A percentile compares a stretch with the other conserved stretches of the same genome.
Evolutionary conservation across 768 basidiomycete species (phyloP).

Genomic region (Kwoniella dejecticola): DNA sequence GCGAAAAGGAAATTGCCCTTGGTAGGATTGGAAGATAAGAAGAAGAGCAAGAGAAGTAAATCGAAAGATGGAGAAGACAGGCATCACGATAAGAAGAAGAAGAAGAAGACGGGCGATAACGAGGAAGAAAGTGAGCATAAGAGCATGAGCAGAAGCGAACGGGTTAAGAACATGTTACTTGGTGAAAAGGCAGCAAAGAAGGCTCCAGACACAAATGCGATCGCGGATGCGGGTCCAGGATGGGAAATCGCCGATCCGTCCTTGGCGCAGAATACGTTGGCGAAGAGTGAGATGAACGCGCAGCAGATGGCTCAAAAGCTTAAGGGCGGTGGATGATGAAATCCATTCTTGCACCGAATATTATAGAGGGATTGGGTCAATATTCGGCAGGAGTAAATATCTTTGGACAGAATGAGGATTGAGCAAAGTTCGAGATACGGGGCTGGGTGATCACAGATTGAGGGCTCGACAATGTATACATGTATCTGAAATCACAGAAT

Average conservation of each 20-base stretch:
- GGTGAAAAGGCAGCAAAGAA: constrained; percentile 5
- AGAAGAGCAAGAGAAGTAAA: background rate
- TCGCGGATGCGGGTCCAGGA: background rate
- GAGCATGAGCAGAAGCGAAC: background rate
- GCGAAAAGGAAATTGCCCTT: constrained; percentile 9
- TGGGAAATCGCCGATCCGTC: constrained; percentile 23
- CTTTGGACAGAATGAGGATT: no score
- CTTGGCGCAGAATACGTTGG: constrained; percentile 18
- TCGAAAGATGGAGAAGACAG: constrained; percentile 1
- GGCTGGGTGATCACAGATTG: no score
- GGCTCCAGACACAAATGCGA: background rate
- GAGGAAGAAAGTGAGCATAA: constrained; percentile 2
- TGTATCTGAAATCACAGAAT: no score
- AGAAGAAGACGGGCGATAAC: background rate
- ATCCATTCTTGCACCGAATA: no score
- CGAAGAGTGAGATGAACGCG: constrained; percentile 11
- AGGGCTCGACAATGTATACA: no score
- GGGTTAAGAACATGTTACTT: background rate
- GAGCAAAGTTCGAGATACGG: no score
- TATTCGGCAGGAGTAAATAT: no score
- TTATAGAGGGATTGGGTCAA: no score
- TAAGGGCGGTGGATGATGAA: constrained; percentile 8
- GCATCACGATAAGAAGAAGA: background rate
- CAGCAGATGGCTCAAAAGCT: constrained; percentile 17
- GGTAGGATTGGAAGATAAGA: constrained; percentile 10